Conservation (phyloP, 1,284 basidiomycete genomes). For the Puccinia novopanici region DNA sequence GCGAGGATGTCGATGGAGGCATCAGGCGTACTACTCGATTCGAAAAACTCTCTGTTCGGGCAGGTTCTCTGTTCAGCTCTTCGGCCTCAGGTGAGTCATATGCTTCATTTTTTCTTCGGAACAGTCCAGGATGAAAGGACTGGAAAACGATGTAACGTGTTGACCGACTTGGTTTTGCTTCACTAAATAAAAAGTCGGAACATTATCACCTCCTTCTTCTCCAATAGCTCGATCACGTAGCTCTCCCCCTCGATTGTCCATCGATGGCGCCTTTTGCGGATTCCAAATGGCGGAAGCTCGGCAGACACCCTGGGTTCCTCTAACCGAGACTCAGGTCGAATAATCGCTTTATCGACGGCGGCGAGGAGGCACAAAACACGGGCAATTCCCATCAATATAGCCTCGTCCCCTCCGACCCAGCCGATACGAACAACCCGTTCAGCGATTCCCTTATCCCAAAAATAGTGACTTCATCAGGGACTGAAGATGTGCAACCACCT, state of each 20-base stretch:
- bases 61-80: neutral
- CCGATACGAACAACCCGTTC: neutral
- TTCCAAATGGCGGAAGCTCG: neutral
- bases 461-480: neutral
- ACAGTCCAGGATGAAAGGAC: neutral
- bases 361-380: neutral
- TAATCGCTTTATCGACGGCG: neutral
- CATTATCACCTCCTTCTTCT: slow-evolving; percentile 1
- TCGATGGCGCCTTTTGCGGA: neutral
- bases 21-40: neutral
- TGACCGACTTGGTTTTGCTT: neutral
- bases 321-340: neutral
- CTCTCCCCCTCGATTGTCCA: slow-evolving; percentile 3
- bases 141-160: too few relatives aligned
- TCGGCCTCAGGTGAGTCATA: slow-evolving; percentile 1
- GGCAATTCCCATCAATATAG: neutral
- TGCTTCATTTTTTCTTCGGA: neutral
- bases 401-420: too few relatives aligned
- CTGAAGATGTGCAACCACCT: neutral
- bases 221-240: neutral
- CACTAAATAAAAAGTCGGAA: neutral
- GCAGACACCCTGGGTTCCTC: neutral
- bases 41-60: neutral
- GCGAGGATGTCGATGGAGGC: neutral
- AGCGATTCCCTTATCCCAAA: neutral